These are phyloP conservation scores for Aspergillus fischeri DNA, from an alignment of 2,329 filamentous ascomycete genomes.

Conservation along the genomic window DNA sequence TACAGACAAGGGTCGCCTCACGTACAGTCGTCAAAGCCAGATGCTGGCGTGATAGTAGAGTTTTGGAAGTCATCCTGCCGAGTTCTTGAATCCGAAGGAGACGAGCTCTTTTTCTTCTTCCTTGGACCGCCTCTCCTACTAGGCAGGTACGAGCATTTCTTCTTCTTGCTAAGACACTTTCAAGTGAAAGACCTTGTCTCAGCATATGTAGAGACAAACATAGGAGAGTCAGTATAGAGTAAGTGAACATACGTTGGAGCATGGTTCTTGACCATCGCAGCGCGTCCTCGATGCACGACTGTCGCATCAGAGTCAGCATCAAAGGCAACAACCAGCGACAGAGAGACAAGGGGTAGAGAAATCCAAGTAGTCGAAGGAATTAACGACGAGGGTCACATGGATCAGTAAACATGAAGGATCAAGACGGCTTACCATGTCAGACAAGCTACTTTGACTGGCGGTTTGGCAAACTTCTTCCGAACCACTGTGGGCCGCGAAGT, in stretches of 20 bases:
- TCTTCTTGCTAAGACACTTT: slow-evolving; percentile 39
- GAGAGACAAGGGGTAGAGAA: slow-evolving; percentile 4
- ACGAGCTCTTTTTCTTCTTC: slow-evolving; percentile 35
- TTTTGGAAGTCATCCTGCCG: slow-evolving; percentile 19
- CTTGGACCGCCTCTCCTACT: slow-evolving; percentile 44
- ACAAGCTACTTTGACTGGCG: slow-evolving; percentile 44
- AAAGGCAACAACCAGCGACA: background rate
- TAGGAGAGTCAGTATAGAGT: background rate
- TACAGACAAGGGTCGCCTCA: background rate
- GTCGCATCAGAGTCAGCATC: slow-evolving; percentile 6
- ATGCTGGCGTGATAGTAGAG: slow-evolving; percentile 16
- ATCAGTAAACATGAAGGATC: background rate
- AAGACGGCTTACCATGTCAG: slow-evolving; percentile 36
- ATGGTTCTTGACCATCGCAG: slow-evolving; percentile 43
- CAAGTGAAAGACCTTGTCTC: slow-evolving; percentile 4
- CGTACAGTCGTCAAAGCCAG: slow-evolving; percentile 33
- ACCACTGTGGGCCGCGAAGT: slow-evolving; percentile 26
- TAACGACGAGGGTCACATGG: background rate
- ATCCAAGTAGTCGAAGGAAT: slow-evolving; percentile 6
- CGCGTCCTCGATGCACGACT: slow-evolving; percentile 42
- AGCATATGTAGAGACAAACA: slow-evolving; percentile 5
- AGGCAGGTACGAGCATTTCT: slow-evolving; percentile 40
- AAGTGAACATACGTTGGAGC: slow-evolving; percentile 36
- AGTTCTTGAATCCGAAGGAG: slow-evolving; percentile 17
- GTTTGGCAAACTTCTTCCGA: slow-evolving; percentile 44